phyloP scores from a whole-genome alignment of 192 early-diverging fungal species.

The Mortierella claussenii region DNA sequence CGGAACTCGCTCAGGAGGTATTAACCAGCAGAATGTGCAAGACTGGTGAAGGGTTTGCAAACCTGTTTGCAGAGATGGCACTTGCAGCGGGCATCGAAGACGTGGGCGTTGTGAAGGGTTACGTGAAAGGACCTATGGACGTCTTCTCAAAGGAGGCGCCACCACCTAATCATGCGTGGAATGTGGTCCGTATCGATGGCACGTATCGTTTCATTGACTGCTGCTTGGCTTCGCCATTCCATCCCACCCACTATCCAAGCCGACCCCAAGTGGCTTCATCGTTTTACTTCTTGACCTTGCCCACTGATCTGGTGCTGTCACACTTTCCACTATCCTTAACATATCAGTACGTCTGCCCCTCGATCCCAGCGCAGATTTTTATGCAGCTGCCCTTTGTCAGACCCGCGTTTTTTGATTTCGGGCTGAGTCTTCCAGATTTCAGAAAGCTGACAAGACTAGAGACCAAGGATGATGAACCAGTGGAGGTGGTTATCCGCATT shows the following conservation, averaged over 20 bases:
- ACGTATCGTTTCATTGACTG: slow-evolving; percentile 67
- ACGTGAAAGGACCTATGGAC: slow-evolving; percentile 55
- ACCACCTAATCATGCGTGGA: slow-evolving; percentile 43
- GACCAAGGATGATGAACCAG: slow-evolving; percentile 46
- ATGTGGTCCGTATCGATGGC: slow-evolving; percentile 58
- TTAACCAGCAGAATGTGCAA: slow-evolving; percentile 45
- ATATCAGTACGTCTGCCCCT: slow-evolving; percentile 57
- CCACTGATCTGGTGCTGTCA: slow-evolving; percentile 32
- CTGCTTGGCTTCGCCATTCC: slow-evolving; percentile 59
- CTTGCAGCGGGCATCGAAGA: slow-evolving; percentile 61
- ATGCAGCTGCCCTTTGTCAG: slow-evolving; percentile 58
- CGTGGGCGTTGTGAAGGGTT: slow-evolving; percentile 58
- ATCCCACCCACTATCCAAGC: slow-evolving; percentile 53
- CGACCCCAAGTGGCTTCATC: slow-evolving; percentile 23
- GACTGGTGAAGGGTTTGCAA: slow-evolving; percentile 62
- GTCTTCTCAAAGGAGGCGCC: slow-evolving; percentile 45
- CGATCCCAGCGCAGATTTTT: slow-evolving; percentile 45
- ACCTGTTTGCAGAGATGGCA: slow-evolving; percentile 65
- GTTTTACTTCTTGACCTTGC: slow-evolving; percentile 53
- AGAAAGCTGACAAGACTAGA: slow-evolving; percentile 27
- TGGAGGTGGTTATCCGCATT: slow-evolving; percentile 16
- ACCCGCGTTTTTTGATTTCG: slow-evolving; percentile 55
- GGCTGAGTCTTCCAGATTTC: slow-evolving; percentile 50
- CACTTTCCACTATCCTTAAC: slow-evolving; percentile 49
- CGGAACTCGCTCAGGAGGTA: slow-evolving; percentile 56